A percentile compares a stretch with the other conserved stretches of the same genome.
phyloP scores from a whole-genome alignment of 192 early-diverging fungal genomes.

The Kappamyces sp. region DNA sequence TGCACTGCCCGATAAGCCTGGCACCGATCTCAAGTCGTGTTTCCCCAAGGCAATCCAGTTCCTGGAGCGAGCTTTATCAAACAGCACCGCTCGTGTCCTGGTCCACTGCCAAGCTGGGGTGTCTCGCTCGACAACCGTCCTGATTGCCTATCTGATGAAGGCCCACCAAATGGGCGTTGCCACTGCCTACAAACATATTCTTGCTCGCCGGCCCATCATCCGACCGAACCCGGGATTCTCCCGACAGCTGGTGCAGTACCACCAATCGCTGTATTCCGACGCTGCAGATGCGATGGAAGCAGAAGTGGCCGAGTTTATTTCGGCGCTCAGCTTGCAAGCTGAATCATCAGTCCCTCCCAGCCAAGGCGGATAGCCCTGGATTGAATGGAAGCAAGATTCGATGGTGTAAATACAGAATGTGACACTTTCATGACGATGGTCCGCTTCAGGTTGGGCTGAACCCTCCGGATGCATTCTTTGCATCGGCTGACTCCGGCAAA shows the following conservation, averaged over 20 bases:
- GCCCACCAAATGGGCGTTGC: constrained; percentile 47
- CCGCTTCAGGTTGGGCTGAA: no score
- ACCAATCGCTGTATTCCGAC: not conserved
- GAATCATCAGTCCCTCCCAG: no score
- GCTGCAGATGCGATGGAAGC: no score
- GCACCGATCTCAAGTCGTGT: not conserved
- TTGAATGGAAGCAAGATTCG: no score
- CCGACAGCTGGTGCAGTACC: constrained; percentile 51
- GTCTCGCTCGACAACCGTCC: constrained; percentile 78
- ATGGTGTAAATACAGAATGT: no score
- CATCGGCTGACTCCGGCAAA: no score
- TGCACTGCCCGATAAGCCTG: constrained; percentile 1
- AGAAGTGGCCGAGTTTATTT: no score
- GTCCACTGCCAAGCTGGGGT: constrained; percentile 88
- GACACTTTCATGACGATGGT: no score
- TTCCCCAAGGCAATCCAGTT: not conserved
- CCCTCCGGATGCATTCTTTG: no score
- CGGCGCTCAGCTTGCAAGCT: no score
- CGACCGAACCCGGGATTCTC: constrained; percentile 77
- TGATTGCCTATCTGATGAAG: constrained; percentile 87
- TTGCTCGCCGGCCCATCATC: constrained; percentile 59
- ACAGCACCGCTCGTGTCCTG: constrained; percentile 39
- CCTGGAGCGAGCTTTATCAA: not conserved
- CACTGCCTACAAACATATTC: constrained; percentile 70
- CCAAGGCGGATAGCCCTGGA: no score